Evolutionary conservation across 2,329 filamentous ascomycete genomes (phyloP), one percentile per base, ranked within the genome.

Genomic region (Botrytis galanthina): DNA sequence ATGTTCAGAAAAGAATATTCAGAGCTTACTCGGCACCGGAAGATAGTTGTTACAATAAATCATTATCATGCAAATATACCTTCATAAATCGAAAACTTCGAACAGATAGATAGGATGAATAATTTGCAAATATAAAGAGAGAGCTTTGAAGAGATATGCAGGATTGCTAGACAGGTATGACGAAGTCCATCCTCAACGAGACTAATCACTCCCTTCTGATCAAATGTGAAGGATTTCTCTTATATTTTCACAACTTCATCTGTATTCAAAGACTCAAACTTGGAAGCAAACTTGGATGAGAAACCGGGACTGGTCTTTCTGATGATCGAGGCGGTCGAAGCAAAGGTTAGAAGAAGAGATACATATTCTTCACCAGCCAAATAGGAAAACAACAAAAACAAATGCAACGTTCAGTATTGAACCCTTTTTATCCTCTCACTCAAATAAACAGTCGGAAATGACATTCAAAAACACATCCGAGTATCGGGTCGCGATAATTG

Each of bases 401-500:
- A 51, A 54, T n/a, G 48, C 2, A 51, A 51, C 6, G 10, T 6
- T 51, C 22, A 5, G n/a, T 14, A 26, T 12, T 5, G 3, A n/a
- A n/a, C 26, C 10, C 26, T 26, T n/a, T n/a, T 26, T n/a, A 14
- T n/a, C 10, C 48, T 51, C 48, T 12, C 4, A 5, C 10, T 51
- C 10, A n/a, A 14, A 5, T 6, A 26, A n/a, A 14, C 48, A 14
- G 4, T 51, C 4, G 5, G 0, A 1, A 7, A n/a, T 3, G 48
- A 54, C 10, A 54, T 7, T 3, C 4, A 2, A 54, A 51, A 54
- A 6, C 1, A 16, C 12, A n/a, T 54, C 26, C n/a, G 5, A 14
- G 4, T 0, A n/a, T 54, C 0, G 10, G 10, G 0, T 48, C 5
- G 46, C 3, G 9, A 26, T 1, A 14, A 54, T n/a, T 54, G 26